Base-by-base conservation (phyloP, 2,329 filamentous ascomycete genomes). In the Xylaria sp. region DNA sequence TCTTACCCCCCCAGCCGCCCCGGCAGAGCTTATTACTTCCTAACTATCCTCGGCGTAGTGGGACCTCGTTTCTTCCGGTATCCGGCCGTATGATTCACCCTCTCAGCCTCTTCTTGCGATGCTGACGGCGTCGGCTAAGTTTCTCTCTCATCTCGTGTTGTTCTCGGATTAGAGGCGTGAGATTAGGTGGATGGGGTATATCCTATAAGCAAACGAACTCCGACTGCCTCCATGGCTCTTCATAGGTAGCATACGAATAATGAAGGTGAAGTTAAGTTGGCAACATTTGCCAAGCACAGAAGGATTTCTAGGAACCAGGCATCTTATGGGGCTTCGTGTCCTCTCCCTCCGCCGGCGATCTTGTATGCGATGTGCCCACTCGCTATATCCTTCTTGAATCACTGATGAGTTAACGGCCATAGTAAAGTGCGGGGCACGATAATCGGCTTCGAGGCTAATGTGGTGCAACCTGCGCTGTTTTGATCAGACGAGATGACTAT, bases 391-490 rank as follows among this genome's bases (percentile, higher is more conserved):
- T 19, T 48, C 63, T 42, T 30, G 32, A 17, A 24, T 3, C 27
- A 17, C 17, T 9, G 4, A 36, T 17, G 14, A n/a, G 17, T 32
- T 17, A 8, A 51, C 24, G 24, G 11, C 11, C 21, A 45, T 27
- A 6, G 30, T 51, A 27, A n/a, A 64, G 47, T 58, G 69, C 63
- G 64, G 69, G 64, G 63, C 27, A 68, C 64, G 66, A 69, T 56
- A 69, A 67, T 56, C 27, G 30, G 56, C 51, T 55, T 66, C 30
- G 63, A 64, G 54, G 19, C 51, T 47, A 57, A 69, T 24, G 61
- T 64, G 36, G 67, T 69, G 67, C 19, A 60, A 71, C 69, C n/a
- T 65, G 32, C 51, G n/a, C 19, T 61, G 42, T 30, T 42, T 39
- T 11, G 14, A 32, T 4, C 17, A 72, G 67, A 63, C 61, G 50